These are phyloP conservation scores for Rhizopogon salebrosus DNA, from an alignment of 768 basidiomycete species.

Conservation along the genomic window DNA sequence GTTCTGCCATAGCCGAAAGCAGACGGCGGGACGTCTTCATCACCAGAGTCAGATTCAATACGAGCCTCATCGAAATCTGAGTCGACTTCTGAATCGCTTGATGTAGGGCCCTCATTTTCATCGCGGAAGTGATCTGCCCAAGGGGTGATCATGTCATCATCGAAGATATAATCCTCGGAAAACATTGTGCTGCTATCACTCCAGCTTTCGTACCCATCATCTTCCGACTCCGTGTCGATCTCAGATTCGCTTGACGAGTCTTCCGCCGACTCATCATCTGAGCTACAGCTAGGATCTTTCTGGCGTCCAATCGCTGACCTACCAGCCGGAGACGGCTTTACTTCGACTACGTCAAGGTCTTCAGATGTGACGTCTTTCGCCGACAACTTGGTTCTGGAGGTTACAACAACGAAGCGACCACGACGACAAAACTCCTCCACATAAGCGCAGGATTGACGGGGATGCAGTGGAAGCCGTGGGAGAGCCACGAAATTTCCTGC, in stretches of 20 bases:
- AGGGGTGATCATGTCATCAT: conserved; percentile 11
- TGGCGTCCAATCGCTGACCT: neutral
- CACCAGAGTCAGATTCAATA: neutral
- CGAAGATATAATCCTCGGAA: conserved; percentile 1
- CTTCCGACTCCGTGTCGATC: neutral
- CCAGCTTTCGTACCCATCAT: conserved; percentile 15
- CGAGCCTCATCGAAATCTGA: neutral
- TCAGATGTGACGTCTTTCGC: neutral
- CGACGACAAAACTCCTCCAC: neutral
- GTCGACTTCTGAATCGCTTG: conserved; percentile 1
- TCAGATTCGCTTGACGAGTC: conserved; percentile 5
- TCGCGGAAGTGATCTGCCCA: conserved; percentile 10
- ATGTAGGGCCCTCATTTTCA: conserved; percentile 3
- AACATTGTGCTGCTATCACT: conserved; percentile 14
- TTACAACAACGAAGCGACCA: neutral
- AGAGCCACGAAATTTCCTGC: neutral
- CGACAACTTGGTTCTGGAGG: neutral
- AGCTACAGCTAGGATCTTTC: neutral
- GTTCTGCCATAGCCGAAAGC: conserved; percentile 7
- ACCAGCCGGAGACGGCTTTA: neutral
- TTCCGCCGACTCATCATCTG: neutral
- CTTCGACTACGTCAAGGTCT: neutral
- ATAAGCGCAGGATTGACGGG: neutral
- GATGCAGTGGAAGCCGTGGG: neutral
- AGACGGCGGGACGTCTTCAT: conserved; percentile 1